Conservation (phyloP, 305 asterid species). For the Fraxinus floribunda region DNA sequence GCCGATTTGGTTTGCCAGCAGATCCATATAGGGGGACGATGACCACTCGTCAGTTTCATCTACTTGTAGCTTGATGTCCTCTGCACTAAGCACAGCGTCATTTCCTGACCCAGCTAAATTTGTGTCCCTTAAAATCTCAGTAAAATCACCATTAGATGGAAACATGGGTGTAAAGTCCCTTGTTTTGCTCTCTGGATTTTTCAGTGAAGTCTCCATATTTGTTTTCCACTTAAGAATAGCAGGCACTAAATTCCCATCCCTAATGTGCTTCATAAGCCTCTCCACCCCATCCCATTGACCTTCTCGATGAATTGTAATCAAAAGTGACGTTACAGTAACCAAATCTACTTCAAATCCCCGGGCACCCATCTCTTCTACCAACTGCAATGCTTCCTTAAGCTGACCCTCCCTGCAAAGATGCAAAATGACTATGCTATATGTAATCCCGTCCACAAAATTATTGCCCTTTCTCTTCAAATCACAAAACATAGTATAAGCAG, state of each 20-base stretch:
- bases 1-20: slow-evolving; percentile 50
- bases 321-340: slow-evolving; percentile 70
- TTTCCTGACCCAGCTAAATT: slow-evolving; percentile 24
- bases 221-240: slow-evolving; percentile 76
- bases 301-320: slow-evolving; percentile 55
- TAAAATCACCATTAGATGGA: slow-evolving; percentile 48
- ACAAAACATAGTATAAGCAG: slow-evolving; percentile 72
- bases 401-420: slow-evolving; percentile 64
- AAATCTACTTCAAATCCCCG: slow-evolving; percentile 80
- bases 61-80: slow-evolving; percentile 21
- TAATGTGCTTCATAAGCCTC: slow-evolving; percentile 67
- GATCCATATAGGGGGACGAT: slow-evolving; percentile 89
- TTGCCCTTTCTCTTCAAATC: slow-evolving; percentile 86
- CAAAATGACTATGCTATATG: slow-evolving; percentile 67
- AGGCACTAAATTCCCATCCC: slow-evolving; percentile 69
- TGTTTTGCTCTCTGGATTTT: slow-evolving; percentile 58
- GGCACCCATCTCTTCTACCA: slow-evolving; percentile 92
- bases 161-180: slow-evolving; percentile 69
- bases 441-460: slow-evolving; percentile 67
- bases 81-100: slow-evolving; percentile 20
- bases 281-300: slow-evolving; percentile 74
- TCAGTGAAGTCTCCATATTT: slow-evolving; percentile 68
- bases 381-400: slow-evolving; percentile 64
- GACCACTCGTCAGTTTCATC: slow-evolving; percentile 75
- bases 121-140: slow-evolving; percentile 48